Conservation (phyloP, 805 yeast species). For the Schwanniomyces occidentalis region DNA sequence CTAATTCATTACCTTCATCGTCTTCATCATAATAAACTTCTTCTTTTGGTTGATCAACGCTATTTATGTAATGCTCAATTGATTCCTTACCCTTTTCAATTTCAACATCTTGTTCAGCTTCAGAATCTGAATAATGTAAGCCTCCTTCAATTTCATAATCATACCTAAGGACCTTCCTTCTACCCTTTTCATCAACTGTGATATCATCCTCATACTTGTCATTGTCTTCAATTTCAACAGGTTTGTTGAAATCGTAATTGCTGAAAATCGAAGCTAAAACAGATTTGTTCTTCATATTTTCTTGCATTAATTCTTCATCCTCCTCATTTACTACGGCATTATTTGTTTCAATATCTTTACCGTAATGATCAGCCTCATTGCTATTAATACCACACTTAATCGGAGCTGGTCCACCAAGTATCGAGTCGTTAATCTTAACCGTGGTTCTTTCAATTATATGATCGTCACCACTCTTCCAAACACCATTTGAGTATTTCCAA, state of each 20-base stretch:
- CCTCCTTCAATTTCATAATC: constrained; percentile 37
- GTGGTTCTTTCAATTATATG: constrained; percentile 66
- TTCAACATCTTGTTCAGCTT: constrained; percentile 26
- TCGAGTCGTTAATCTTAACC: constrained; percentile 5
- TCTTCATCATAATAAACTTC: constrained; percentile 37
- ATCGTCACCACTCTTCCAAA: constrained; percentile 79
- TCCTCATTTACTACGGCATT: constrained; percentile 10
- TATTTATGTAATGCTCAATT: constrained; percentile 23
- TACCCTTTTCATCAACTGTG: constrained; percentile 37
- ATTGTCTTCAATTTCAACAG: constrained; percentile 34
- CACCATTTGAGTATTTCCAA: constrained; percentile 58
- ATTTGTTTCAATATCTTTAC: constrained; percentile 16
- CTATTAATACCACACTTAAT: constrained; percentile 26
- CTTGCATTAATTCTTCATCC: constrained; percentile 15
- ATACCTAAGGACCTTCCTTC: constrained; percentile 29
- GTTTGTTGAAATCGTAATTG: constrained; percentile 36
- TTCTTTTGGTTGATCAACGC: constrained; percentile 23
- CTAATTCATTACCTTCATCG: constrained; percentile 43
- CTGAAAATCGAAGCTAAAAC: constrained; percentile 36
- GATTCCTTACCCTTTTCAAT: constrained; percentile 14
- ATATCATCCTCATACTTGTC: constrained; percentile 34
- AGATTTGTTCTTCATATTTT: constrained; percentile 26
- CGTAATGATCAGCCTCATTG: constrained; percentile 25
- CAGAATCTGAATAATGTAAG: constrained; percentile 17
- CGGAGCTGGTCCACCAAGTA: constrained; percentile 8